phyloP scores from a whole-genome alignment of 495 filamentous ascomycete genomes.

The Penicillium paxilli region DNA sequence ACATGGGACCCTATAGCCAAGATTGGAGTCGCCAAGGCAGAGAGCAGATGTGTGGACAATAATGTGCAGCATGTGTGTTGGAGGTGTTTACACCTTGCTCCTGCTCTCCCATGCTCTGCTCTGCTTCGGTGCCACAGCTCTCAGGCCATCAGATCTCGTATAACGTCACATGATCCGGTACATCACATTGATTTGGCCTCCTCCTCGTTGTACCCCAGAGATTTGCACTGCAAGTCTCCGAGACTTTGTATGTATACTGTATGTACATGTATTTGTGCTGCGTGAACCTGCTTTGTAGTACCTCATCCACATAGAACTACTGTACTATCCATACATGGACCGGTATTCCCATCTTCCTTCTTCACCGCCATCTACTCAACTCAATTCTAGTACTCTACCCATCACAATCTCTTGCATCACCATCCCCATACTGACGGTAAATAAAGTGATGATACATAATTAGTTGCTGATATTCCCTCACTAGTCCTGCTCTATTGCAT shows the following conservation, averaged over 20 bases:
- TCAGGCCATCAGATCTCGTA: no score
- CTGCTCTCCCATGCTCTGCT: neutral
- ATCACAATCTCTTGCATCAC: neutral
- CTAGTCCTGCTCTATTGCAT: neutral
- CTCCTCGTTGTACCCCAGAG: neutral
- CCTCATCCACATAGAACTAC: no score
- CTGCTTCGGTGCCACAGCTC: neutral
- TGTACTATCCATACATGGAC: neutral
- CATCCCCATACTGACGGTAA: neutral
- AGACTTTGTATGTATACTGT: neutral
- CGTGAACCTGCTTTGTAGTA: no score
- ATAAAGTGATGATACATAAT: no score
- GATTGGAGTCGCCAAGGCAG: neutral
- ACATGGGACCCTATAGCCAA: neutral
- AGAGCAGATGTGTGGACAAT: no score
- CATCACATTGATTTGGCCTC: neutral
- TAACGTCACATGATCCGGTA: neutral
- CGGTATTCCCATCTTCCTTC: neutral
- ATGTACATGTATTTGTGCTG: neutral
- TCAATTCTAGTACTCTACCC: no score
- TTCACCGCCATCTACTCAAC: neutral
- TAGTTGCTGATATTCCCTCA: no score
- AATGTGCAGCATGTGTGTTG: no score
- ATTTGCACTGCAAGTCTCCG: neutral
- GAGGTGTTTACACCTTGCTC: neutral